phyloP scores from a whole-genome alignment of 2,329 filamentous ascomycete species.

The Penicillium expansum region DNA sequence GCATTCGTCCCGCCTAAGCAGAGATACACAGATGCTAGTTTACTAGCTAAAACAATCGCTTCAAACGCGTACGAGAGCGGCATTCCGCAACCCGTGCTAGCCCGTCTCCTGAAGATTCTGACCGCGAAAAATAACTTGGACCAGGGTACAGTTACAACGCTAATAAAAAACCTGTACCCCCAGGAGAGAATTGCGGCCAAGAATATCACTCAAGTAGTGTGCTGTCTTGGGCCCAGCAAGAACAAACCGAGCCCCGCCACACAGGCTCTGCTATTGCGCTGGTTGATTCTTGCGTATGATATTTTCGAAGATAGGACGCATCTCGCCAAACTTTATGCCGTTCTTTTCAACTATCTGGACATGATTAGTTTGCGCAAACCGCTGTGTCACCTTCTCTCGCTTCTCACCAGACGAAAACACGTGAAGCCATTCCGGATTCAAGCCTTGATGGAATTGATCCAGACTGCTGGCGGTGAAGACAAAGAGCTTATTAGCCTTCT shows the following conservation, averaged over 20 bases:
- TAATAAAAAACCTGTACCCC: slow-evolving; percentile 75
- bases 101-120: slow-evolving; percentile 64
- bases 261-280: slow-evolving; percentile 70
- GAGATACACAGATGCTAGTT: slow-evolving; percentile 61
- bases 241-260: slow-evolving; percentile 69
- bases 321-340: slow-evolving; percentile 67
- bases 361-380: slow-evolving; percentile 70
- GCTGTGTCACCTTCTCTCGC: slow-evolving; percentile 73
- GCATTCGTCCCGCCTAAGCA: slow-evolving; percentile 60
- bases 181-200: slow-evolving; percentile 60
- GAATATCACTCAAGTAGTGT: slow-evolving; percentile 64
- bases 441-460: slow-evolving; percentile 56
- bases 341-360: slow-evolving; percentile 78
- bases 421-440: slow-evolving; percentile 83
- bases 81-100: slow-evolving; percentile 59
- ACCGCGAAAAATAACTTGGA: slow-evolving; percentile 68
- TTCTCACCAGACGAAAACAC: slow-evolving; percentile 77
- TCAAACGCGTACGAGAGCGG: slow-evolving; percentile 66
- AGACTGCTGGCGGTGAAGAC: slow-evolving; percentile 61
- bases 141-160: slow-evolving; percentile 66
- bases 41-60: slow-evolving; percentile 61
- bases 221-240: slow-evolving; percentile 72
- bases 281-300: slow-evolving; percentile 75
- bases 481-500: slow-evolving; percentile 70
- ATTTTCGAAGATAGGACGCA: slow-evolving; percentile 62